Evolutionary conservation across 495 filamentous ascomycete species (phyloP).

Genomic region (Podospora pseudopauciseta): DNA sequence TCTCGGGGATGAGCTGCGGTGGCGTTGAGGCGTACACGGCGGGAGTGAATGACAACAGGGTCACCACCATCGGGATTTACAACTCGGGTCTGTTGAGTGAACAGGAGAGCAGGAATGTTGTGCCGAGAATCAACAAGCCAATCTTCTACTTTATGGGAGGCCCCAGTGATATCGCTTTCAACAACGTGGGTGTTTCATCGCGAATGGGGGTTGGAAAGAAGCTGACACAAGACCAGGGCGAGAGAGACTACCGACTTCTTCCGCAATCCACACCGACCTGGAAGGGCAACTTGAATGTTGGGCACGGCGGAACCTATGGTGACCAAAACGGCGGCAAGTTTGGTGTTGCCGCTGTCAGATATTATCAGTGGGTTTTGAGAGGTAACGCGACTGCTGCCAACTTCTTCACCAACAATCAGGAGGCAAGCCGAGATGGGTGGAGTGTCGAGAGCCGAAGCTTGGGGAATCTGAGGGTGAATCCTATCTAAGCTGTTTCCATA

Average conservation of each 20-base stretch:
- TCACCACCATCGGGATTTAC: constrained; percentile 29
- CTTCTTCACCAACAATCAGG: constrained; percentile 9
- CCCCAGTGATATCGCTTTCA: constrained; percentile 30
- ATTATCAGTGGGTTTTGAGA: constrained; percentile 25
- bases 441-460: constrained; percentile 8
- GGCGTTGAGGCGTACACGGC: constrained; percentile 31
- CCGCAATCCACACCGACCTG: constrained; percentile 29
- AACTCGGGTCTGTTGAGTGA: constrained; percentile 24
- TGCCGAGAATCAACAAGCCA: constrained; percentile 22
- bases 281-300: constrained; percentile 37
- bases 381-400: constrained; percentile 16
- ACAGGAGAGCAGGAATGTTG: constrained; percentile 12
- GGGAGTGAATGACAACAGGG: constrained; percentile 19
- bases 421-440: constrained; percentile 11
- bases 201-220: neutral
- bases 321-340: constrained; percentile 31
- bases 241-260: constrained; percentile 30
- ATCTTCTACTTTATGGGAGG: constrained; percentile 32
- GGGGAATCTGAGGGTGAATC: constrained; percentile 9
- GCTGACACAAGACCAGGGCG: constrained; percentile 22
- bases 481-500: neutral
- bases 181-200: constrained; percentile 16
- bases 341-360: constrained; percentile 24
- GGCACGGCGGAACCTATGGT: constrained; percentile 30
- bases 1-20: constrained; percentile 28